phyloP scores from a whole-genome alignment of 768 basidiomycete genomes.

The Cystobasidium ongulense region DNA sequence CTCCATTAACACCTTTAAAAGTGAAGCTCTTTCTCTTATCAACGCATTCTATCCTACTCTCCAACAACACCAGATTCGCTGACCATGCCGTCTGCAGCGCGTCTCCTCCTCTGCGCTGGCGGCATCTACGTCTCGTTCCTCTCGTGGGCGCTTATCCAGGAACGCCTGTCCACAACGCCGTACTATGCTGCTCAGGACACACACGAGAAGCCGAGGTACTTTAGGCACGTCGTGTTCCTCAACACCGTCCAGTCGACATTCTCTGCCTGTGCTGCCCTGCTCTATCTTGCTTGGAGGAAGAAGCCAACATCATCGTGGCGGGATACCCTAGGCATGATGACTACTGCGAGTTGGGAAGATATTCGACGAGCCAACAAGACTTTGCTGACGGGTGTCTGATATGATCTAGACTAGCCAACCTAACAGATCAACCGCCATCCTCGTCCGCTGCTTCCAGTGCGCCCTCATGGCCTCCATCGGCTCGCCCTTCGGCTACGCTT shows the following conservation, averaged over 20 bases:
- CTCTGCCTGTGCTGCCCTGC: conserved; percentile 54
- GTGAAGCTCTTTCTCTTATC: no score
- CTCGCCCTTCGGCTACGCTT: conserved; percentile 90
- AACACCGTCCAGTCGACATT: conserved; percentile 73
- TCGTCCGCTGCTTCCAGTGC: conserved; percentile 33
- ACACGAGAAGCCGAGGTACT: conserved; percentile 52
- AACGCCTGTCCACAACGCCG: conserved; percentile 51
- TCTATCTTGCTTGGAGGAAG: conserved; percentile 63
- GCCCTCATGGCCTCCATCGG: conserved; percentile 79
- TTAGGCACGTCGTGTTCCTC: conserved; percentile 75
- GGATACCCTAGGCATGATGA: conserved; percentile 57
- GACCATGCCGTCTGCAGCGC: conserved; percentile 4
- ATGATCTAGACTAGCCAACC: not conserved
- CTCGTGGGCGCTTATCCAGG: conserved; percentile 61
- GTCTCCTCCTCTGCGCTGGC: conserved; percentile 53
- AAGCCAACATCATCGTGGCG: conserved; percentile 50
- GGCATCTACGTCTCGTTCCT: conserved; percentile 93
- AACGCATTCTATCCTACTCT: no score
- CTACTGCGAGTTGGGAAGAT: not conserved
- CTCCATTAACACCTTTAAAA: no score
- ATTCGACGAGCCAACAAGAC: not conserved
- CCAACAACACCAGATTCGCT: no score
- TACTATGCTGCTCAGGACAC: conserved; percentile 46
- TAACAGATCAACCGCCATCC: not conserved
- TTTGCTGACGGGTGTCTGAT: not conserved